These are phyloP conservation scores for Bipolaris victoriae DNA, from an alignment of 2,329 filamentous ascomycete genomes.

Conservation along the genomic window DNA sequence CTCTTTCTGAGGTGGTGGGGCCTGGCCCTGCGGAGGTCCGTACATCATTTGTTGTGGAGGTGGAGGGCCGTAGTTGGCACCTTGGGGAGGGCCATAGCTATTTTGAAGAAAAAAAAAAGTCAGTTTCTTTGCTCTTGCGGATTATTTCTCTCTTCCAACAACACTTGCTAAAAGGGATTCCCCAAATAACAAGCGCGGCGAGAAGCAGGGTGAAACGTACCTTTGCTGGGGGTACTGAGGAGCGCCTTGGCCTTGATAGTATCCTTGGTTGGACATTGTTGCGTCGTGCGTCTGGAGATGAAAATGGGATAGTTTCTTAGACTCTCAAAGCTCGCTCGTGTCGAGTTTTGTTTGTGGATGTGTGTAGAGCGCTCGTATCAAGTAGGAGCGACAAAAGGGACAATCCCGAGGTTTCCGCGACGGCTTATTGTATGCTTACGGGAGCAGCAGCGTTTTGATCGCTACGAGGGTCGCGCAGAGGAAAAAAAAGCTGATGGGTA, in stretches of 20 bases:
- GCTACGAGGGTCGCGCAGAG: background rate
- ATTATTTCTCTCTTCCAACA: background rate
- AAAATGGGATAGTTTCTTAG: background rate
- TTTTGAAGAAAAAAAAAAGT: background rate
- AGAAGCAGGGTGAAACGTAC: constrained; percentile 19
- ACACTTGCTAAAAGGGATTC: background rate
- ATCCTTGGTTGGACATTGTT: constrained; percentile 47
- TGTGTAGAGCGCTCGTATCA: background rate
- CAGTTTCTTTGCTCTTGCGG: background rate
- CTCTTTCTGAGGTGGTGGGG: constrained; percentile 50
- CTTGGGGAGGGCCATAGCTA: constrained; percentile 34
- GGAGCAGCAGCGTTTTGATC: background rate
- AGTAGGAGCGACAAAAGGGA: background rate
- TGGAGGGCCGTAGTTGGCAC: constrained; percentile 31
- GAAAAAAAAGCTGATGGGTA: background rate
- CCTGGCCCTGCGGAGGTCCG: constrained; percentile 44
- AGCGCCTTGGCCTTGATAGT: constrained; percentile 40
- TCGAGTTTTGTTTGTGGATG: background rate
- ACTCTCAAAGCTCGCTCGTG: background rate
- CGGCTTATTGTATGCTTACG: background rate
- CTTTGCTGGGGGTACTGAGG: constrained; percentile 49
- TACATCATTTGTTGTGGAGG: constrained; percentile 37
- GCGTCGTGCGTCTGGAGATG: background rate
- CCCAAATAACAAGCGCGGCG: background rate
- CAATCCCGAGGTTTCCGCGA: background rate